A percentile compares a stretch with the other conserved stretches of the same genome.
These are phyloP conservation scores for Sedum album DNA, from an alignment of 164 flowering plant genomes.

Conservation along the genomic window DNA sequence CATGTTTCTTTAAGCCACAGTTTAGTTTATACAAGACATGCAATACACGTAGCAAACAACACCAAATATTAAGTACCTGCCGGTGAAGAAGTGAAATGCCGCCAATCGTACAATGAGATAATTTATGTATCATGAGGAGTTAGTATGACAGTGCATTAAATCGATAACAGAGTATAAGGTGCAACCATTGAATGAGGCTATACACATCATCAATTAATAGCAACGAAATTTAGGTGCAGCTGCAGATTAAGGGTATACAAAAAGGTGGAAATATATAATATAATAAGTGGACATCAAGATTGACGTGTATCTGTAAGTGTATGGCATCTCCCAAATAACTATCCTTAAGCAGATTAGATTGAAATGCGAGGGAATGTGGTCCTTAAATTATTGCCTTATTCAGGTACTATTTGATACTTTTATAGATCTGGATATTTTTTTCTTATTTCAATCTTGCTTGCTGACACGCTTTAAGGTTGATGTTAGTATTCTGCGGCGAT, in stretches of 20 bases:
- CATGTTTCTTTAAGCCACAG: not conserved
- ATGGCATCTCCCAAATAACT: not conserved
- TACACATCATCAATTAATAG: constrained; percentile 2
- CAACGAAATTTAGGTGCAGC: constrained; percentile 4
- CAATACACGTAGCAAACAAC: not conserved
- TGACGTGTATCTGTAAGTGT: not conserved
- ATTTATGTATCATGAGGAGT: not conserved
- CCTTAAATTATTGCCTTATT: not conserved
- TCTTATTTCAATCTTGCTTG: too few species aligned
- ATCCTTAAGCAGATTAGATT: not conserved
- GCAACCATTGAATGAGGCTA: not conserved
- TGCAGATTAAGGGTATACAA: not conserved
- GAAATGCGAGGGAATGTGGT: not conserved
- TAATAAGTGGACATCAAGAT: not conserved
- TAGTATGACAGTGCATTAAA: not conserved
- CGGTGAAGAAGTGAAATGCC: not conserved
- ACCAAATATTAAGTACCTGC: not conserved
- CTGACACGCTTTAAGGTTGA: too few species aligned
- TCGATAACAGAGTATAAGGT: not conserved
- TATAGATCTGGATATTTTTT: too few species aligned
- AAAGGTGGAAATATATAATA: not conserved
- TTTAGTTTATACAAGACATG: not conserved
- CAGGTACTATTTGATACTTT: too few species aligned
- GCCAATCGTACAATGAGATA: not conserved
- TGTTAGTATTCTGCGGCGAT: too few species aligned